Conservation (phyloP, 2,329 filamentous ascomycete species). For the Pochonia chlamydosporia region DNA sequence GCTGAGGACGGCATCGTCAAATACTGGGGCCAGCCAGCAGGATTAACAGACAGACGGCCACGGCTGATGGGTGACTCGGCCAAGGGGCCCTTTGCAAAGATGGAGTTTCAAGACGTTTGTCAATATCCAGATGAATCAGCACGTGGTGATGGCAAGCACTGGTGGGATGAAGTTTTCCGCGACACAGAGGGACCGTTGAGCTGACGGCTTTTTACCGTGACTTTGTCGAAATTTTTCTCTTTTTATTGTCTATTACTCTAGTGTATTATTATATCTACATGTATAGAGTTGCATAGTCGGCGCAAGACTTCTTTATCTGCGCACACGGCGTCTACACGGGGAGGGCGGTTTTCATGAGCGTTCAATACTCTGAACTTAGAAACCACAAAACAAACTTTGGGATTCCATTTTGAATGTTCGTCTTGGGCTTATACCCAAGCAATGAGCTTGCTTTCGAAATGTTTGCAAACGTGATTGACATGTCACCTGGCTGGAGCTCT, state of each 20-base stretch:
- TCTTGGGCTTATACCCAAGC: conserved; percentile 15
- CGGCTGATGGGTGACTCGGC: background rate
- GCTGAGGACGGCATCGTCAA: background rate
- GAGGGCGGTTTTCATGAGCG: no score
- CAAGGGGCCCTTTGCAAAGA: background rate
- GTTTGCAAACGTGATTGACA: conserved; percentile 17
- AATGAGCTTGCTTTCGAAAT: conserved; percentile 14
- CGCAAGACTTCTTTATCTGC: no score
- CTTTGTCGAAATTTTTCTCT: no score
- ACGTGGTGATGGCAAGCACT: background rate
- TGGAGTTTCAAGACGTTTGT: background rate
- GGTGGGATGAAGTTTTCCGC: conserved; percentile 1
- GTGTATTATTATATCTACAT: no score
- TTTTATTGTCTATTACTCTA: no score
- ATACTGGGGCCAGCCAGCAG: conserved; percentile 4
- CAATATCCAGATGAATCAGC: background rate
- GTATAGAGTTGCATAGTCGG: no score
- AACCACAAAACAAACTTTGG: conserved; percentile 4
- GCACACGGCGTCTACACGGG: no score
- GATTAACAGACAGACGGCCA: background rate
- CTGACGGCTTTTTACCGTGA: no score
- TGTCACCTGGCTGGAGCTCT: conserved; percentile 15
- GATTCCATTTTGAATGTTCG: conserved; percentile 14
- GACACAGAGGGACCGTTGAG: background rate
- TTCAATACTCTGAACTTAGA: no score